Base-by-base conservation (phyloP, 2,329 filamentous ascomycete genomes). In the Furcasterigmium sp. region DNA sequence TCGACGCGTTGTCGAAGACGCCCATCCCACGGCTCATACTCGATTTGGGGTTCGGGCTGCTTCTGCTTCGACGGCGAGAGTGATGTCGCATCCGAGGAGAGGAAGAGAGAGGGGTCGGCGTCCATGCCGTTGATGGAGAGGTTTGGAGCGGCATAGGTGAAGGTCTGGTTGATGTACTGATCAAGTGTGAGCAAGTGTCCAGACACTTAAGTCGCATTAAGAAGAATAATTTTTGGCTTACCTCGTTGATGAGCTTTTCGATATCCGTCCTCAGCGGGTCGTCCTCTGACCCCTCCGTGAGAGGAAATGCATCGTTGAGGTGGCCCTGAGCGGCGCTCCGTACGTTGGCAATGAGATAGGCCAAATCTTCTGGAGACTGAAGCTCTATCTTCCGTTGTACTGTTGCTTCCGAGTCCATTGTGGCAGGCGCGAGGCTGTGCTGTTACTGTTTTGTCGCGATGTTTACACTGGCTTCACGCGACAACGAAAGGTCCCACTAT, bases 291-390 rank as follows among this genome's bases (percentile, higher is more conserved):
- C 64, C 65, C 34, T 79, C 78, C 25, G 82, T 75, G 0, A 79
- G 78, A 19, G 86, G 86, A 44, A 91, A 80, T 40, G 79, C 80
- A 53, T 77, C 73, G 60, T 82, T 73, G 46, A 91, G 75, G 58
- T 81, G 84, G 54, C 78, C 75, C 36, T 76, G 72, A 10, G 86
- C 85, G 44, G 82, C 81, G 61, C 74, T 74, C 57, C 82, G 80
- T 49, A 87, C 78, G 56, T 87, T 87, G 51, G 74, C 67, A 53
- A 86, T 74, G 21, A 91, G 76, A 63, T 83, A 87, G 44, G 75
- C 67, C 26, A 91, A 73, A 64, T 91, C 87, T 39, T 84, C 80
- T 34, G 81, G 78, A n/a, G 78, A 76, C 67, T 91, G 86, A 41
- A 91, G 79, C 67, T 91, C 87, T 61, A 91, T 85, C 66, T 82